These are phyloP conservation scores for Talaromyces funiculosus DNA, from an alignment of 2,329 filamentous ascomycete species.

Conservation along the genomic window DNA sequence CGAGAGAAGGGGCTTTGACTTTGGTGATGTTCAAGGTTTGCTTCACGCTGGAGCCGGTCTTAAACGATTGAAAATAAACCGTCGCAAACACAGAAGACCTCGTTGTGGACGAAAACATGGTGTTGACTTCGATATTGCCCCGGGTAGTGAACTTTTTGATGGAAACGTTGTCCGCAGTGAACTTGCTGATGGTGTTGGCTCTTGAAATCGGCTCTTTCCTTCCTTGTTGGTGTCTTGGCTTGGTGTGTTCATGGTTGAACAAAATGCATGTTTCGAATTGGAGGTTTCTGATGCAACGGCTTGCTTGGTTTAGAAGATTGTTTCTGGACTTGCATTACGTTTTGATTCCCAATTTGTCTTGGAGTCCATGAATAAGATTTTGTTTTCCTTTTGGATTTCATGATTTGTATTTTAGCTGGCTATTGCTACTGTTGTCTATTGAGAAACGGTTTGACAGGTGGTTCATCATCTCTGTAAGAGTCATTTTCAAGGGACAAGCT, in stretches of 20 bases:
- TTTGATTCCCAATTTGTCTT: background rate
- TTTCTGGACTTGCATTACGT: no score
- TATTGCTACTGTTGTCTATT: background rate
- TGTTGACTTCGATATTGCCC: background rate
- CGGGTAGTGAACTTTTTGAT: background rate
- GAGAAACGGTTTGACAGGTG: background rate
- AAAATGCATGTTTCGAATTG: no score
- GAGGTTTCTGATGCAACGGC: no score
- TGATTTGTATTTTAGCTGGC: background rate
- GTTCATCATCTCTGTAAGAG: background rate
- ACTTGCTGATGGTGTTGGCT: background rate
- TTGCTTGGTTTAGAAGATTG: no score
- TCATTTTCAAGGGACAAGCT: background rate
- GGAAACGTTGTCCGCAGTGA: background rate
- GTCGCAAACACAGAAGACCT: background rate
- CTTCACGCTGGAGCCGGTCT: background rate
- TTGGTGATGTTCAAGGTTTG: background rate
- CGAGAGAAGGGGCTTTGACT: conserved; percentile 3
- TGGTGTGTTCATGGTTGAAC: background rate
- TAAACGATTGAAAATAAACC: background rate
- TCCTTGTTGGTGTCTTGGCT: background rate
- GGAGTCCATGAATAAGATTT: background rate
- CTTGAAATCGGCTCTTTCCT: background rate
- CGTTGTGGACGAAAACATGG: background rate
- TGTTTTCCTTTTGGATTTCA: background rate